phyloP scores from a whole-genome alignment of 192 early-diverging fungal genomes.

The Rhizophagus prolifer region DNA sequence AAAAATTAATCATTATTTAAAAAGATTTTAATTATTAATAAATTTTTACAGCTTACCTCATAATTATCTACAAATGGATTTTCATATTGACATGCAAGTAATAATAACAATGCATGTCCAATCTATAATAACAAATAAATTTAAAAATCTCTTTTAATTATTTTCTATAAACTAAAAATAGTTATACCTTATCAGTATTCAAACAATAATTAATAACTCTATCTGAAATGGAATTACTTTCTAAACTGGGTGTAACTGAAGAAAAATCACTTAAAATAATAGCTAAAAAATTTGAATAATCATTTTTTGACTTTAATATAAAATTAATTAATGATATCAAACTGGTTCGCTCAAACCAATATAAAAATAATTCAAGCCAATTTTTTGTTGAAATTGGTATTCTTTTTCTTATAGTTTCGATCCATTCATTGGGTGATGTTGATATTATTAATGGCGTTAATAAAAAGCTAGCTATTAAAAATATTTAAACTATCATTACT shows the following conservation, averaged over 20 bases:
- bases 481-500: background rate
- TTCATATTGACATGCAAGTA: background rate
- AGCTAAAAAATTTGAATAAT: background rate
- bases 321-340: background rate
- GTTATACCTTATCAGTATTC: background rate
- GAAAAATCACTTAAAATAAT: background rate
- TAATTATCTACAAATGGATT: background rate
- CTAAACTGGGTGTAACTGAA: background rate
- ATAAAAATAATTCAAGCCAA: slow-evolving; percentile 7
- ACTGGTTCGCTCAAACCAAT: background rate
- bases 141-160: background rate
- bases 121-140: background rate
- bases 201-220: background rate
- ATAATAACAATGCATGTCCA: background rate
- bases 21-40: background rate
- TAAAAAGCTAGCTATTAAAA: background rate
- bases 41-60: background rate
- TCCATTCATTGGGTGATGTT: slow-evolving; percentile 1
- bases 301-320: background rate
- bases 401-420: background rate
- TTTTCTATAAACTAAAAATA: background rate
- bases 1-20: background rate
- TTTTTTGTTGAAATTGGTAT: background rate
- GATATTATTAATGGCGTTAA: background rate
- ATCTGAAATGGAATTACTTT: background rate